Percentiles rank a stretch among this genome's conserved stretches.
Conservation (phyloP, 192 early-diverging fungal genomes). For the Gigaspora rosea region DNA sequence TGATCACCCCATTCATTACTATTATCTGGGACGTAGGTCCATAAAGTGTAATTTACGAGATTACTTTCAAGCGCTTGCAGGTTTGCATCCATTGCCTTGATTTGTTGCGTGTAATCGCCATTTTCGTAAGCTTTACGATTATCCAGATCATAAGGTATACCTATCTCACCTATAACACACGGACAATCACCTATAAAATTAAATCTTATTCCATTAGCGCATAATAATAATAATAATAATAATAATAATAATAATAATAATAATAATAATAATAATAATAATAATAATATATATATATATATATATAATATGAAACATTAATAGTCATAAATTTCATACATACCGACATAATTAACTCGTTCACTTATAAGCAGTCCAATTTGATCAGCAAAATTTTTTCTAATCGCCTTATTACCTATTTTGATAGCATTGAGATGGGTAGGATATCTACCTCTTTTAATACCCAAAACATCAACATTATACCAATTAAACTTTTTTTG, state of each 20-base stretch:
- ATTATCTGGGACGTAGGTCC: conserved; percentile 85
- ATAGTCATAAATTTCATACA: conserved; percentile 51
- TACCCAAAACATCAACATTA: conserved; percentile 57
- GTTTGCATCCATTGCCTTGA: conserved; percentile 77
- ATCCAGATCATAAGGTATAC: conserved; percentile 86
- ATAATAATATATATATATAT: too few relatives aligned
- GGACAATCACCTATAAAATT: conserved; percentile 44
- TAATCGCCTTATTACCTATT: conserved; percentile 56
- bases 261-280: too few relatives aligned
- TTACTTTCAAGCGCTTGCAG: conserved; percentile 71
- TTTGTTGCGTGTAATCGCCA: conserved; percentile 72
- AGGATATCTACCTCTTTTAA: conserved; percentile 57
- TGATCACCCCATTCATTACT: conserved; percentile 78
- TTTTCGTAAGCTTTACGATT: conserved; percentile 65
- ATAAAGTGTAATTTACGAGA: conserved; percentile 80
- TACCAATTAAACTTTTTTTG: conserved; percentile 61
- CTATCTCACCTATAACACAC: conserved; percentile 75
- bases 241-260: too few relatives aligned
- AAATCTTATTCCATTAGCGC: conserved; percentile 44
- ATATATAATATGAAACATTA: conserved; percentile 41
- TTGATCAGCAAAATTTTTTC: conserved; percentile 53
- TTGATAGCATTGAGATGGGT: conserved; percentile 49
- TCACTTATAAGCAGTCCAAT: conserved; percentile 49
- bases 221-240: too few relatives aligned
- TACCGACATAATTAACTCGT: conserved; percentile 46